Conservation (phyloP, 257 asterid species). For the Catharanthus roseus region DNA sequence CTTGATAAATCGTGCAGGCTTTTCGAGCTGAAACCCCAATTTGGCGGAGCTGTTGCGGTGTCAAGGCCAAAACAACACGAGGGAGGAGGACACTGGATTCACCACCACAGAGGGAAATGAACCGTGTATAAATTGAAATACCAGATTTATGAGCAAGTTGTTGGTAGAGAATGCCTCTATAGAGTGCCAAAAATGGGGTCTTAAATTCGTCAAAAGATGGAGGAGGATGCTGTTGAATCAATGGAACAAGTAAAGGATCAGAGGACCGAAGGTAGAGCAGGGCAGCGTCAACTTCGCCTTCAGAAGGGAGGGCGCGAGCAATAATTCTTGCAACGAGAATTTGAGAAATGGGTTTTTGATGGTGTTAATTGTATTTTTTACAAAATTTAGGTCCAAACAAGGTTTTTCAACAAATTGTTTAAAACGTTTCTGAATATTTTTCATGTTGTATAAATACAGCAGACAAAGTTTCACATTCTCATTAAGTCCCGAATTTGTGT, state of each 20-base stretch:
- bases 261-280: constrained; percentile 46
- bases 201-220: constrained; percentile 52
- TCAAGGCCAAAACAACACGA: constrained; percentile 47
- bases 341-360: constrained; percentile 39
- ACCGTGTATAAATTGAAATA: constrained; percentile 57
- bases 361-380: too few relatives aligned
- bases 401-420: too few relatives aligned
- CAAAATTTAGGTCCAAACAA: too few relatives aligned
- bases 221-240: constrained; percentile 47
- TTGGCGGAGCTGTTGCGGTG: constrained; percentile 66
- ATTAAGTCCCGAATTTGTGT: too few relatives aligned
- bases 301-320: constrained; percentile 35
- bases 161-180: constrained; percentile 69
- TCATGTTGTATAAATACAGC: too few relatives aligned
- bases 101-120: constrained; percentile 63
- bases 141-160: constrained; percentile 76
- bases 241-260: constrained; percentile 49
- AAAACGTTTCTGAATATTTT: too few relatives aligned
- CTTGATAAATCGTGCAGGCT: constrained; percentile 61
- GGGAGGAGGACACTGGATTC: constrained; percentile 51
- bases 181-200: constrained; percentile 52
- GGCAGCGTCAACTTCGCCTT: constrained; percentile 56
- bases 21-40: constrained; percentile 79
- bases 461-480: too few relatives aligned
- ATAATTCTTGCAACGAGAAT: neutral